Conservation (phyloP, 257 asterid genomes). For the Solanum rostratum region DNA sequence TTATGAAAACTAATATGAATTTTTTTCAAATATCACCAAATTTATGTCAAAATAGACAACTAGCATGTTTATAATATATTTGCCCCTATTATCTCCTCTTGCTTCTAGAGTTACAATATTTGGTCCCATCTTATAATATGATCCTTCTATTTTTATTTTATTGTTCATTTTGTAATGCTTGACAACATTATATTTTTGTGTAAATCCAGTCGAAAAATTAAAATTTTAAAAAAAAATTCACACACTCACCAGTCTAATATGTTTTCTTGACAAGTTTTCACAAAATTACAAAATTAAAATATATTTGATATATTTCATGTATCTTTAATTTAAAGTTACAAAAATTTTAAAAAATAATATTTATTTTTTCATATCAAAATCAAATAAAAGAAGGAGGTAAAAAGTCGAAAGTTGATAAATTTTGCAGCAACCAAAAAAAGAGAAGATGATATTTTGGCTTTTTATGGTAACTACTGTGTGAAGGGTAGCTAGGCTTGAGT, state of each 20-base stretch:
- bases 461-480: constrained; percentile 28
- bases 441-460: constrained; percentile 17
- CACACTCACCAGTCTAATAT: not conserved
- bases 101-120: not conserved
- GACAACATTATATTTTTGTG: not conserved
- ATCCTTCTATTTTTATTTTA: no score
- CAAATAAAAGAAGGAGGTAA: not conserved
- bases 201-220: no score
- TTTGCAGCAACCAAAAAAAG: constrained; percentile 2
- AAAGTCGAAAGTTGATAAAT: not conserved
- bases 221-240: not conserved
- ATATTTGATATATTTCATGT: not conserved
- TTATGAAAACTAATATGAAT: no score
- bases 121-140: no score
- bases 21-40: not conserved
- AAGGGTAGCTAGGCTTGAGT: not conserved
- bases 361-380: not conserved
- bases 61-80: not conserved
- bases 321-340: not conserved
- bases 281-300: no score
- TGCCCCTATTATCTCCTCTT: not conserved
- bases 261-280: no score
- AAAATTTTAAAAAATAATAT: not conserved
- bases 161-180: not conserved
- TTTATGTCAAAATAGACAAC: not conserved